Evolutionary conservation across 2,329 filamentous ascomycete species (phyloP), one percentile per base, ranked within the genome.

Genomic region (Sporothrix phasma): DNA sequence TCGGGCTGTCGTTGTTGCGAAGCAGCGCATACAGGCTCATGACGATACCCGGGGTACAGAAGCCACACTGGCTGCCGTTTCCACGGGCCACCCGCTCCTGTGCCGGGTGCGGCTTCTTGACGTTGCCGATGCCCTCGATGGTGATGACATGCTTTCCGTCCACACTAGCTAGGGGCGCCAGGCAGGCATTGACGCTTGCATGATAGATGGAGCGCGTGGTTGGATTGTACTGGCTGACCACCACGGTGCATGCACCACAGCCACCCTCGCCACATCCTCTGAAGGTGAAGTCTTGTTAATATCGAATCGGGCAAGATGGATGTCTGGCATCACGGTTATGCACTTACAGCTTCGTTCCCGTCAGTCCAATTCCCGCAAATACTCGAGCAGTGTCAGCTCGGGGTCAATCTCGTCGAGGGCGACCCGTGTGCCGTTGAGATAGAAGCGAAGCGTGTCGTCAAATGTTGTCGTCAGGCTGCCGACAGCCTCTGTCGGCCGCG

Each of bases 141-240:
- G 94, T 99, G 73, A 99, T 92, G 72, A 97, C 91, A 82, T 99
- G 94, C 74, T 99, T 99, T 51, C 94, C 94, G 74, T 97, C 94
- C 49, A 97, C 84, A 71, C 92, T 96, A 69, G 92, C 89, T 54
- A 99, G 81, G 6, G 94, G 94, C 11, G 94, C 93, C 61, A 99
- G 80, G 74, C 94, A 99, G 47, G 94, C 94, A 74, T 99, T 99
- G 66, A 97, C 90, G 62, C 90, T 95, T 64, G 94, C 94, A 79
- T 99, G 93, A 73, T 97, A 97, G 70, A 97, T 90, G 73, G 89
- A 84, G 71, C 90, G 90, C 5, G 92, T 97, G 3, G 91, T 96
- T 1, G 92, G 92, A 72, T 97, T 97, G 72, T 88, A 88, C 74
- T 97, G 92, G 67, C 91, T 96, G 46, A 99, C 83, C 34, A 99